These are phyloP conservation scores for Phaeosphaeria sp. DNA, from an alignment of 2,329 filamentous ascomycete genomes.

Conservation along the genomic window DNA sequence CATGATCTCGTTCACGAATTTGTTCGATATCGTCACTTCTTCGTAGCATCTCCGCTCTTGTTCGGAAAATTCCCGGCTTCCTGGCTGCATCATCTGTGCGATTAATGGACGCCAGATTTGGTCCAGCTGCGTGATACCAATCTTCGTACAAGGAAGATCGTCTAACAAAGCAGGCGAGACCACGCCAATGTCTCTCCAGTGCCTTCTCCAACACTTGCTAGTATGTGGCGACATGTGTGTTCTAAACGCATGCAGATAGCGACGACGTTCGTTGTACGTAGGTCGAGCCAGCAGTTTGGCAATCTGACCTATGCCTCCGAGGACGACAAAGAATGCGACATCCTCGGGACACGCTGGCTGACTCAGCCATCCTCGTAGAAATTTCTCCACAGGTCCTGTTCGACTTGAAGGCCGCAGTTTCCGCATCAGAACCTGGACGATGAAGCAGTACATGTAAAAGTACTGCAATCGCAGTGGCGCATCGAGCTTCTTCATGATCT, in stretches of 20 bases:
- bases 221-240: conserved; percentile 45
- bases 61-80: conserved; percentile 37
- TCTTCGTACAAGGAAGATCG: conserved; percentile 44
- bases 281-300: conserved; percentile 42
- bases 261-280: conserved; percentile 39
- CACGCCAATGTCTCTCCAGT: conserved; percentile 45
- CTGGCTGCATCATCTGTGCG: conserved; percentile 38
- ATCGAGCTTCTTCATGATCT: conserved; percentile 40
- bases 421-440: conserved; percentile 40
- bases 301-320: conserved; percentile 44
- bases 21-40: conserved; percentile 33
- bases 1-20: conserved; percentile 46
- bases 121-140: conserved; percentile 45
- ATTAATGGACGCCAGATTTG: conserved; percentile 45
- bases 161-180: conserved; percentile 43
- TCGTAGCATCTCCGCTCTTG: conserved; percentile 36
- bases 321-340: conserved; percentile 43
- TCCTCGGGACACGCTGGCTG: conserved; percentile 44
- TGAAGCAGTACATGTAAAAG: conserved; percentile 48
- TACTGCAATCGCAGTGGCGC: conserved; percentile 42
- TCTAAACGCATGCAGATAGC: conserved; percentile 41
- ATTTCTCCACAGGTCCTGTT: conserved; percentile 36
- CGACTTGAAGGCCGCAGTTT: conserved; percentile 40
- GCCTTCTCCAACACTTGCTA: conserved; percentile 40
- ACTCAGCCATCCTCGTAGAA: conserved; percentile 40